Base-by-base conservation (phyloP, 2,329 filamentous ascomycete species). In the Leptographium wingfieldii region DNA sequence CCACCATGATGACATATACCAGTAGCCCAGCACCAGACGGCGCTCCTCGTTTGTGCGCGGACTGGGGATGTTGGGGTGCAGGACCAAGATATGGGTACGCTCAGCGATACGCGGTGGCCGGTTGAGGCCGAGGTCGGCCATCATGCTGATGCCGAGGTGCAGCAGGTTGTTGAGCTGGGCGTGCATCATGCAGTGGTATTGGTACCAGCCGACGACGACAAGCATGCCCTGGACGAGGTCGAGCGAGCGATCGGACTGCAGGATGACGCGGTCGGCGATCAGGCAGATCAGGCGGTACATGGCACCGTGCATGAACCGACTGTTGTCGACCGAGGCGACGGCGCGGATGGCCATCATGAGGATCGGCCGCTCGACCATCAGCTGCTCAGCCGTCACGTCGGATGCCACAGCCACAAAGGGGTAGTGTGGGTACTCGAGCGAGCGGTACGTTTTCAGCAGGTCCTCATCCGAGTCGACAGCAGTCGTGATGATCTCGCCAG, bases 101-200 rank as follows among this genome's bases (percentile, higher is more conserved):
- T 80, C 77, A 3, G 72, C 70, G 4, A 73, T 58, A 0, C 68
- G 72, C 0, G 77, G 74, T 3, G 70, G 68, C 7, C 70, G 70
- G 53, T 75, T 76, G 14, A 83, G 66, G 2, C 74, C 75, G 43
- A 81, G 66, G 59, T 80, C 79, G 0, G 73, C 73, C 9, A 75
- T 69, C 1, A 82, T 71, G 5, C 75, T 77, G 14, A 73, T 67
- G 1, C 79, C 76, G 25, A 83, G 64, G 10, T 76, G 72, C 3
- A 81, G 66, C 3, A 82, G 68, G 57, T 78, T 80, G 64, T 76
- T 75, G 14, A 82, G 66, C 61, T 82, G 80, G 0, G 74, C 72
- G 57, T 81, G 79, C 67, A 77, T 72, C 62, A 80, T 73, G 63
- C 78, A 81, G 65, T 81, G 79, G 57, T 81, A 77, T 55, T 81